Evolutionary conservation across 495 filamentous ascomycete genomes (phyloP).

Genomic region (Talaromyces borbonicus): DNA sequence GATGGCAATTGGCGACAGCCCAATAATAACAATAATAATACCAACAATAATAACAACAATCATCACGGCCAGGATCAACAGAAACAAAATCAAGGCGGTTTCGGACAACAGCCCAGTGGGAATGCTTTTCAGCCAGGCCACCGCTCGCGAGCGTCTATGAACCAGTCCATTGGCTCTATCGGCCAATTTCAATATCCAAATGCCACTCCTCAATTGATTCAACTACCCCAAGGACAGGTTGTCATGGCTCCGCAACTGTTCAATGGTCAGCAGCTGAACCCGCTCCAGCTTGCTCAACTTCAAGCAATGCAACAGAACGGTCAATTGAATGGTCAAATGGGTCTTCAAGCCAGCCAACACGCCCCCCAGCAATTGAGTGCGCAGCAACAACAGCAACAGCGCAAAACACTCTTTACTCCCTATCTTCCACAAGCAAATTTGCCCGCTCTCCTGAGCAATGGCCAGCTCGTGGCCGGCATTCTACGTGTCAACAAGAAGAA

Average conservation of each 20-base stretch:
- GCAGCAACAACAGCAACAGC: slow-evolving; percentile 79
- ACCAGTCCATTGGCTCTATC: slow-evolving; percentile 75
- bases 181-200: slow-evolving; percentile 83
- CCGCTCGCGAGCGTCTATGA: slow-evolving; percentile 73
- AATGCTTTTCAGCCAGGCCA: slow-evolving; percentile 83
- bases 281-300: slow-evolving; percentile 81
- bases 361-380: slow-evolving; percentile 55
- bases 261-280: slow-evolving; percentile 74
- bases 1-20: slow-evolving; percentile 97
- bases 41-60: slow-evolving; percentile 61
- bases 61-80: slow-evolving; percentile 42
- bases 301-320: slow-evolving; percentile 77
- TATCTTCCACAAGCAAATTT: slow-evolving; percentile 94
- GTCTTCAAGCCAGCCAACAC: slow-evolving; percentile 67
- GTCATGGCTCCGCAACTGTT: slow-evolving; percentile 65
- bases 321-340: slow-evolving; percentile 66
- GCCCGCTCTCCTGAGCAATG: slow-evolving; percentile 81
- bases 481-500: slow-evolving; percentile 99
- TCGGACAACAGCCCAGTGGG: slow-evolving; percentile 51
- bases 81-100: slow-evolving; percentile 50
- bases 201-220: slow-evolving; percentile 79
- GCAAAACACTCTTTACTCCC: slow-evolving; percentile 97
- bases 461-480: slow-evolving; percentile 90
- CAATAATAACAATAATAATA: slow-evolving; percentile 61
- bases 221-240: slow-evolving; percentile 74